phyloP scores from a whole-genome alignment of 2,329 filamentous ascomycete genomes.

The Cryphonectria carpinicola region DNA sequence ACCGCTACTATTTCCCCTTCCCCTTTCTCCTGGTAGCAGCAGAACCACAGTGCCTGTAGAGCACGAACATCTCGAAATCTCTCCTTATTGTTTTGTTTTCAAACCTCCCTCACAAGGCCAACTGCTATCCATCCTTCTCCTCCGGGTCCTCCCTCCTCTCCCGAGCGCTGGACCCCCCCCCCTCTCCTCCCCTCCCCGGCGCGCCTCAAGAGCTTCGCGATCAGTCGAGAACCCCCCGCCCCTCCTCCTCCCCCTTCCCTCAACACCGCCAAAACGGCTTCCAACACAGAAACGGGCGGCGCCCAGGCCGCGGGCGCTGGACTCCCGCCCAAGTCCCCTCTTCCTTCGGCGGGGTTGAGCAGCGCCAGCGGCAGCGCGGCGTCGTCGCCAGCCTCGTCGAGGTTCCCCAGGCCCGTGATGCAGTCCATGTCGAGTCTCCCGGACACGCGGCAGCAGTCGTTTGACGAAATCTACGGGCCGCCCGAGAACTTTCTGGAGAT shows the following conservation, averaged over 20 bases:
- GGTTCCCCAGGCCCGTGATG: constrained; percentile 53
- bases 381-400: constrained; percentile 39
- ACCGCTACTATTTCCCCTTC: not conserved
- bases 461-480: constrained; percentile 98
- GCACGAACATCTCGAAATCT: not conserved
- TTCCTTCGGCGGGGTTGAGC: constrained; percentile 12
- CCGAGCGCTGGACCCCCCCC: not conserved
- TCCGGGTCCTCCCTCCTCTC: not conserved
- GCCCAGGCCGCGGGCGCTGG: constrained; percentile 38
- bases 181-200: too few species aligned
- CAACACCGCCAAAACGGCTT: constrained; percentile 48
- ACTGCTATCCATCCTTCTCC: not conserved
- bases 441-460: constrained; percentile 85
- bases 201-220: not conserved
- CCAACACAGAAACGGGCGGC: constrained; percentile 40
- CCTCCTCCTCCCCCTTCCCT: not conserved
- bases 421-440: constrained; percentile 64
- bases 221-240: not conserved
- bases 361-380: constrained; percentile 29
- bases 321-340: constrained; percentile 28
- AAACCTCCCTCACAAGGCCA: not conserved
- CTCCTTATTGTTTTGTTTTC: not conserved
- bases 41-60: not conserved
- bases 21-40: not conserved
- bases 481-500: constrained; percentile 99